These are phyloP conservation scores for Flammula alnicola DNA, from an alignment of 1,284 basidiomycete genomes.

Conservation along the genomic window DNA sequence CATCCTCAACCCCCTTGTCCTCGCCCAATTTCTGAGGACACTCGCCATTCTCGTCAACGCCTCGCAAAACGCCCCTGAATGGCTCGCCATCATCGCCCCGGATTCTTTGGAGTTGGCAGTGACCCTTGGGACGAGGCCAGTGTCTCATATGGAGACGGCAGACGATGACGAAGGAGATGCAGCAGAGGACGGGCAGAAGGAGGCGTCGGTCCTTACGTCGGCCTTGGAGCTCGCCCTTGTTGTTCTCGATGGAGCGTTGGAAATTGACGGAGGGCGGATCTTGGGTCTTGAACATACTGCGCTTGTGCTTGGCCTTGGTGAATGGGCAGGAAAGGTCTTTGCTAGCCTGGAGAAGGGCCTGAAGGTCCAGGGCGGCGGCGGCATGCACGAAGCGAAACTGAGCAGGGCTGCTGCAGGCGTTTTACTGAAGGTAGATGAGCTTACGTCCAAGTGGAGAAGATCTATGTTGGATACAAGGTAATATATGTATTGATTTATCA, in stretches of 20 bases:
- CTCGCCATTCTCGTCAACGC: constrained; percentile 85
- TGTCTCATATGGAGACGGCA: constrained; percentile 51
- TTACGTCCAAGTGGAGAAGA: constrained; percentile 76
- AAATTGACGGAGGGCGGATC: constrained; percentile 76
- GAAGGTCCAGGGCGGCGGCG: constrained; percentile 68
- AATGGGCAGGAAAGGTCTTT: constrained; percentile 83
- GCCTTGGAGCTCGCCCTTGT: constrained; percentile 81
- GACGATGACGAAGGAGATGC: constrained; percentile 34
- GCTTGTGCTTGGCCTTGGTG: constrained; percentile 73
- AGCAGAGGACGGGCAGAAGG: constrained; percentile 39
- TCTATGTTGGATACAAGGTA: constrained; percentile 58
- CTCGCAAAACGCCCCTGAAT: constrained; percentile 77
- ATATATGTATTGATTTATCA: background rate
- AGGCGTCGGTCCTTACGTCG: constrained; percentile 74
- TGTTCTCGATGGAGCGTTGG: constrained; percentile 74
- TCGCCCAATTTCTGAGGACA: constrained; percentile 78
- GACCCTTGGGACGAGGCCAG: constrained; percentile 71
- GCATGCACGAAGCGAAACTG: constrained; percentile 59
- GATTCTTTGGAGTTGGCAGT: constrained; percentile 83
- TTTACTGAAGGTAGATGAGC: constrained; percentile 78
- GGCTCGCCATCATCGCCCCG: constrained; percentile 80
- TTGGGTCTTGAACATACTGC: constrained; percentile 77
- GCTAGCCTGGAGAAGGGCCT: constrained; percentile 67
- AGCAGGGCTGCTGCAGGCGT: constrained; percentile 79
- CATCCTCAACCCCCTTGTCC: constrained; percentile 75